Evolutionary conservation across 129 eudicot genomes (phyloP).

Genomic region (Flaveria robusta): DNA sequence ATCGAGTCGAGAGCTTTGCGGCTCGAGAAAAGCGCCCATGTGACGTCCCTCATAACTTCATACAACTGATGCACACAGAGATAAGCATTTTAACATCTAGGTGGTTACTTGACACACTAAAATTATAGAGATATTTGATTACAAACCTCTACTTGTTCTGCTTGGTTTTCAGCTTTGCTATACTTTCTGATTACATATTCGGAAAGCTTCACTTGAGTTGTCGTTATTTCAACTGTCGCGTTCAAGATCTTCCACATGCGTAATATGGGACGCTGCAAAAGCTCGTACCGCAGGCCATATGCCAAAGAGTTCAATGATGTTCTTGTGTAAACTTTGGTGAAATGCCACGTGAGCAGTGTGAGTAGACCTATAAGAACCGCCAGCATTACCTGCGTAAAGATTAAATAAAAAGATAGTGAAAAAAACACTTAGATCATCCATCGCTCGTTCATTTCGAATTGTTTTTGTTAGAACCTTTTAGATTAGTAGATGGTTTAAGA

Average conservation of each 20-base stretch:
- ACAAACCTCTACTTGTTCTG: conserved; percentile 85
- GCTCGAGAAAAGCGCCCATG: conserved; percentile 92
- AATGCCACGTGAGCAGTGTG: conserved; percentile 93
- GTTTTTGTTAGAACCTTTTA: neutral
- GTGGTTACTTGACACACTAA: neutral
- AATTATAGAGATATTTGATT: neutral
- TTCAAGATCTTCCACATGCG: conserved; percentile 94
- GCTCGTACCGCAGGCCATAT: conserved; percentile 79
- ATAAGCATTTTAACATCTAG: conserved; percentile 13
- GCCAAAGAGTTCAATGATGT: conserved; percentile 77
- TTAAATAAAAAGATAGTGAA: conserved; percentile 24
- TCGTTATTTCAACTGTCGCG: conserved; percentile 77
- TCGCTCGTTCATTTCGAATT: neutral
- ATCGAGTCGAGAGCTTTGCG: conserved; percentile 81
- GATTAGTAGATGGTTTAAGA: too few relatives aligned
- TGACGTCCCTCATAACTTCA: conserved; percentile 76
- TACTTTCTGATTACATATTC: conserved; percentile 70
- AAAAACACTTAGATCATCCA: neutral
- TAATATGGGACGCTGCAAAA: conserved; percentile 81
- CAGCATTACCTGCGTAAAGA: conserved; percentile 68
- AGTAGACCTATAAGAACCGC: conserved; percentile 86
- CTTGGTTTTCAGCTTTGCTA: conserved; percentile 74
- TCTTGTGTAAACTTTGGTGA: conserved; percentile 82
- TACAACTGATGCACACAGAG: conserved; percentile 58
- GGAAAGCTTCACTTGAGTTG: conserved; percentile 82